Evolutionary conservation across 345 rosid genomes (phyloP), one percentile per base, ranked within the genome.

Genomic region (Sonneratia alba): DNA sequence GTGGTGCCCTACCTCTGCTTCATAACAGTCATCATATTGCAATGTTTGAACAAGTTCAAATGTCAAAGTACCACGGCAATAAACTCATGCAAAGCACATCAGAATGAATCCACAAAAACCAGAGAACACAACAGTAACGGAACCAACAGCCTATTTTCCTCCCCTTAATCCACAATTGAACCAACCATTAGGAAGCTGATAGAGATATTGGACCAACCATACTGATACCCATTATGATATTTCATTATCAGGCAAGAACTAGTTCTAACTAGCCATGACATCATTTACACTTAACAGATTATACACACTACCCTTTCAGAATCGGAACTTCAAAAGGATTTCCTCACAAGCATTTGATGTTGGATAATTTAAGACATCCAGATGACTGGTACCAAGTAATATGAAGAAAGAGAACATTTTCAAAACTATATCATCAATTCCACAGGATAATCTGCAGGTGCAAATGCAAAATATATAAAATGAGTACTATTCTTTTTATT

Each of bases 1-100:
- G 84, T 69, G 97, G 94, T 66, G 81, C 97, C 71, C 91, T 82
- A 73, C 97, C 99, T 78, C 99, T 95, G 85, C 34, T 48, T 45
- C 70, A 68, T 15, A 57, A 18, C 59, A 55, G 4, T 55, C 59
- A 43, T 64, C 22, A 51, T 57, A 68, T 7, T 43, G 66, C 66
- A 40, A 24, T 42, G 69, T 66, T 40, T 34, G 37, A 4, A 75
- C 49, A 21, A 70, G 14, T 61, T 70, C 11, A 65, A 7, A 62
- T 64, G 71, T 18, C 45, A 42, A 36, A 47, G 62, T 42, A 9
- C 45, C 45, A 2, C 45, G 2, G 45, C 45, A 42, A 42, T 5
- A 42, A 42, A 42, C 45, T 42, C 10, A 32, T 62, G 69, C 21
- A 47, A 34, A 9, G 67, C 21, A 24, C 53, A 45, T 40, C 32